Percentiles rank a stretch among this genome's conserved stretches.
Evolutionary conservation across 2,329 filamentous ascomycete species (phyloP).

Genomic region (Diaporthe citriasiana): DNA sequence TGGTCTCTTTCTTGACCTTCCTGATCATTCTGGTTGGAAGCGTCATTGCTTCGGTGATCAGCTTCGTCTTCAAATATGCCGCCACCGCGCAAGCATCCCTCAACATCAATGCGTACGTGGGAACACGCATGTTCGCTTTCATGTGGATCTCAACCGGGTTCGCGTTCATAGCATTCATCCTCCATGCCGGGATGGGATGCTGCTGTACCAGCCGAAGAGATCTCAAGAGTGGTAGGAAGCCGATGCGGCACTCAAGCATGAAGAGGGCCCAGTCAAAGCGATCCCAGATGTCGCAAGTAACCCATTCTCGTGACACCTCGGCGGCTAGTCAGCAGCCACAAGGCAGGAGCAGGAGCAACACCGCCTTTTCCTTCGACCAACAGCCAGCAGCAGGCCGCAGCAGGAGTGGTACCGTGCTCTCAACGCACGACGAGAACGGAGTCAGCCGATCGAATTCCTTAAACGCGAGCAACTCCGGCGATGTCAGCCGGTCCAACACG

Average conservation of each 20-base stretch:
- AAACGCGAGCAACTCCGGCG: constrained; percentile 12
- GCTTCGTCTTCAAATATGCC: constrained; percentile 83
- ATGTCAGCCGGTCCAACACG: constrained; percentile 40
- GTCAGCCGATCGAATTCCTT: constrained; percentile 30
- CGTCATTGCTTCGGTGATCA: constrained; percentile 86
- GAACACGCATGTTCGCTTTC: constrained; percentile 83
- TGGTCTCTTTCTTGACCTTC: constrained; percentile 77
- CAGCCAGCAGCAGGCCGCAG: constrained; percentile 7
- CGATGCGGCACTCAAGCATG: constrained; percentile 44
- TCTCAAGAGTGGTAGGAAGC: constrained; percentile 57
- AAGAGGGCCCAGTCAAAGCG: constrained; percentile 40
- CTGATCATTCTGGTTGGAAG: constrained; percentile 78
- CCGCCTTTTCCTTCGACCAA: constrained; percentile 41
- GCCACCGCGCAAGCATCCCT: constrained; percentile 79
- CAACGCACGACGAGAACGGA: constrained; percentile 48
- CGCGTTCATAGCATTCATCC: constrained; percentile 76
- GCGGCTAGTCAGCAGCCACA: constrained; percentile 18
- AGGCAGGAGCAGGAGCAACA: constrained; percentile 36
- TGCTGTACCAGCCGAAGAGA: constrained; percentile 75
- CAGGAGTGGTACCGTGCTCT: constrained; percentile 45
- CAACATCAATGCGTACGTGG: constrained; percentile 81
- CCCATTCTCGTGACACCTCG: constrained; percentile 22
- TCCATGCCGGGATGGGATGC: constrained; percentile 84
- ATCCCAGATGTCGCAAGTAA: constrained; percentile 35
- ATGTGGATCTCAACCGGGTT: constrained; percentile 87